These are phyloP conservation scores for Penicillium cataractarum DNA, from an alignment of 495 filamentous ascomycete genomes.

Conservation along the genomic window DNA sequence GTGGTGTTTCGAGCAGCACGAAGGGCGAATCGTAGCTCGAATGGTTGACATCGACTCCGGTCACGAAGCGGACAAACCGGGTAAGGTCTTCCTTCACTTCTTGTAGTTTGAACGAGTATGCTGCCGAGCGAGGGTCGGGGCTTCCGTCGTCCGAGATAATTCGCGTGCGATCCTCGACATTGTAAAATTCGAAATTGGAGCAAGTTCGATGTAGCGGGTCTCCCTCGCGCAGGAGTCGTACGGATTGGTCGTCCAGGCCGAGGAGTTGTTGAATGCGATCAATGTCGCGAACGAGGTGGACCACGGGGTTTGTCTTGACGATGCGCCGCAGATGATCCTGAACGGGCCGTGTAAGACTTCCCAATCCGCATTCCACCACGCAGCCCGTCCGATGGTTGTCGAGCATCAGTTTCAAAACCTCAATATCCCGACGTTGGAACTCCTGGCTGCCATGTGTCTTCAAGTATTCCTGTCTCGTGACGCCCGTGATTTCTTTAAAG, in stretches of 20 bases:
- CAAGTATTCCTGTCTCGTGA: constrained; percentile 65
- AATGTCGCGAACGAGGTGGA: constrained; percentile 73
- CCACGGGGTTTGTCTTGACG: constrained; percentile 68
- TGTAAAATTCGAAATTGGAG: constrained; percentile 82
- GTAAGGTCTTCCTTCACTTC: constrained; percentile 75
- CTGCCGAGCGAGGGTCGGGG: constrained; percentile 50
- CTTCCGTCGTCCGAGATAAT: constrained; percentile 34
- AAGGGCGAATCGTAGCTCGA: constrained; percentile 71
- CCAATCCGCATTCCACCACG: constrained; percentile 73
- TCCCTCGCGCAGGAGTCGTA: constrained; percentile 53
- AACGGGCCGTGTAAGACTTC: constrained; percentile 58
- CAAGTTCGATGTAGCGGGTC: constrained; percentile 63
- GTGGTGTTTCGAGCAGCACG: constrained; percentile 68
- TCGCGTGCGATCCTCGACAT: constrained; percentile 57
- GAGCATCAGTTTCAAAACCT: constrained; percentile 69
- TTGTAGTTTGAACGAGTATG: constrained; percentile 70
- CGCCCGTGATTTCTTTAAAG: constrained; percentile 71
- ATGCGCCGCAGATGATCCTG: constrained; percentile 62
- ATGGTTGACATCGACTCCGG: constrained; percentile 55
- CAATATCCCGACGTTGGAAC: constrained; percentile 66
- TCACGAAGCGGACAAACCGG: constrained; percentile 67
- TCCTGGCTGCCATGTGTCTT: constrained; percentile 63
- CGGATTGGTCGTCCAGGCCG: constrained; percentile 59
- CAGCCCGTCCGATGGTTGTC: constrained; percentile 63
- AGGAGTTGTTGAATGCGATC: constrained; percentile 66